Conservation (phyloP, 108 stramenopile species). For the Nannochloropsis salina region DNA sequence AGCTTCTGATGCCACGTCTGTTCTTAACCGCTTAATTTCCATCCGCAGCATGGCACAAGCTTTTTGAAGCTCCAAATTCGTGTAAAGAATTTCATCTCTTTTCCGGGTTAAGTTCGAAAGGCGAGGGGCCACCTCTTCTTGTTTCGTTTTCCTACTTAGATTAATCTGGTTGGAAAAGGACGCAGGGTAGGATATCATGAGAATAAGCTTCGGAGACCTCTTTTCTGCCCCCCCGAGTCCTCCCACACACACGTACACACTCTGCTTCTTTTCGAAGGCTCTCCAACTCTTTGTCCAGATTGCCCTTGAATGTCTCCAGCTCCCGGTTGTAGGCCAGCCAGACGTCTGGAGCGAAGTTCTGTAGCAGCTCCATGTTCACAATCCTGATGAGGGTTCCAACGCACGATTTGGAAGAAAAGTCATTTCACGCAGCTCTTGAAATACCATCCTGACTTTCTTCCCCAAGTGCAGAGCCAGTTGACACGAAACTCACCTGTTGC, state of each 20-base stretch:
- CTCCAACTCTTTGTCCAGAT: background rate
- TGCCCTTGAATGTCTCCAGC: background rate
- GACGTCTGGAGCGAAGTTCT: background rate
- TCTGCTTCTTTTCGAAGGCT: slow-evolving; percentile 11
- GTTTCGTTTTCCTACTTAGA: background rate
- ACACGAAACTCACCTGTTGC: background rate
- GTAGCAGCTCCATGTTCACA: background rate
- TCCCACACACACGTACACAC: background rate
- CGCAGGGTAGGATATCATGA: background rate
- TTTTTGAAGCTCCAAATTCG: background rate
- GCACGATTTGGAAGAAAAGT: no score
- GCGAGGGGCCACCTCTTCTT: background rate
- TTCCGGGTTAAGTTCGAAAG: background rate
- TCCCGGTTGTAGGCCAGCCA: slow-evolving; percentile 2
- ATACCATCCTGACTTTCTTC: no score
- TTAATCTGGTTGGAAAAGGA: slow-evolving; percentile 1
- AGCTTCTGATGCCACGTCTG: background rate
- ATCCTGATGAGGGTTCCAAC: background rate
- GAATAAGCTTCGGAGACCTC: background rate
- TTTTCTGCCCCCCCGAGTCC: background rate
- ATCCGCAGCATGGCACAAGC: background rate
- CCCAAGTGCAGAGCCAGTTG: background rate
- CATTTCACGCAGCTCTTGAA: no score
- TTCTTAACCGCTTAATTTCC: background rate
- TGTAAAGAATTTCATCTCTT: background rate